These are phyloP conservation scores for Phytophthora ramorum DNA, from an alignment of 352 stramenopile genomes.

Conservation along the genomic window DNA sequence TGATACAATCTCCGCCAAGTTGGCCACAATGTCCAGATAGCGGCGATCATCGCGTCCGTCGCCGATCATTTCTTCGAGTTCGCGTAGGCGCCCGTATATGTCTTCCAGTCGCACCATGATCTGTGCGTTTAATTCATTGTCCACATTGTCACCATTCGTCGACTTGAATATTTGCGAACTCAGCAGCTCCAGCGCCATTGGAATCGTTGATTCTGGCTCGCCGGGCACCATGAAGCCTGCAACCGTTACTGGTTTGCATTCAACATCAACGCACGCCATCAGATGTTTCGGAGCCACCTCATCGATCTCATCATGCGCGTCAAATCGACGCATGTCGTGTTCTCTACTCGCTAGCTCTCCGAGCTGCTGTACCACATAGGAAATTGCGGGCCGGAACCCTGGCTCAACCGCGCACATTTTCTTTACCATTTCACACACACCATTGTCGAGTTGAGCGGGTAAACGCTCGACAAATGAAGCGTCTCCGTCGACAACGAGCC, in stretches of 20 bases:
- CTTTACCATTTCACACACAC: slow-evolving; percentile 25
- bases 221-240: slow-evolving; percentile 5
- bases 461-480: neutral
- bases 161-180: slow-evolving; percentile 6
- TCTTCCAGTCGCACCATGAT: slow-evolving; percentile 37
- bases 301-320: neutral
- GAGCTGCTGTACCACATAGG: slow-evolving; percentile 38
- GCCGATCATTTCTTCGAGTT: slow-evolving; percentile 1
- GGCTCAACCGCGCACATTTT: slow-evolving; percentile 36
- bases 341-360: slow-evolving; percentile 15
- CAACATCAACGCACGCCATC: neutral
- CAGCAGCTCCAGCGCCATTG: slow-evolving; percentile 10
- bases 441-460: neutral
- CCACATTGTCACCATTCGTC: neutral
- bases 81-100: slow-evolving; percentile 18
- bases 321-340: neutral
- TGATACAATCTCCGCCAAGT: slow-evolving; percentile 18
- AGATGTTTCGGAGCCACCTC: neutral
- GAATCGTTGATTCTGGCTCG: slow-evolving; percentile 6
- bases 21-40: slow-evolving; percentile 3
- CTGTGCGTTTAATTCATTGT: slow-evolving; percentile 26
- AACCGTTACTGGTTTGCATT: neutral
- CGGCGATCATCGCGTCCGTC: neutral
- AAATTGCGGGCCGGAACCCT: slow-evolving; percentile 23
- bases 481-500: neutral